Evolutionary conservation across 2,329 filamentous ascomycete genomes (phyloP).

Genomic region (Niveomyces coronatus): DNA sequence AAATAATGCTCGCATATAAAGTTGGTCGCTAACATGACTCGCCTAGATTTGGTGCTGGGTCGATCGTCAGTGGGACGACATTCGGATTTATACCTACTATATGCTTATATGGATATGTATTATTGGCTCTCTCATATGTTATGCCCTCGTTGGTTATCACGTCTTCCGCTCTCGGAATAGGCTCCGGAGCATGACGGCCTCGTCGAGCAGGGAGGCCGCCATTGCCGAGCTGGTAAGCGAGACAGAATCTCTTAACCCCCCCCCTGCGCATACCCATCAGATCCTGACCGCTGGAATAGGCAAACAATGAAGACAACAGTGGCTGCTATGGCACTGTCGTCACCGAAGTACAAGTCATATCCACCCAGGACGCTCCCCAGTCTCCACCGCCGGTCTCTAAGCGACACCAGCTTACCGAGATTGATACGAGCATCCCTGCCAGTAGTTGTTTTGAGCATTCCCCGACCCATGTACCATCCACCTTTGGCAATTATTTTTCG

Average conservation of each 20-base stretch:
- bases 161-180: slow-evolving; percentile 49
- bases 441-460: slow-evolving; percentile 5
- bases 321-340: slow-evolving; percentile 40
- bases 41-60: slow-evolving; percentile 54
- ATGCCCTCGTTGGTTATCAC: slow-evolving; percentile 47
- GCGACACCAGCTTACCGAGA: not conserved
- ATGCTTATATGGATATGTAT: slow-evolving; percentile 52
- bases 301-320: slow-evolving; percentile 15
- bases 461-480: slow-evolving; percentile 11
- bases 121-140: slow-evolving; percentile 42
- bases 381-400: not conserved
- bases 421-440: not conserved
- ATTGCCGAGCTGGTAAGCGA: slow-evolving; percentile 24
- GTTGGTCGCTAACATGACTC: not conserved
- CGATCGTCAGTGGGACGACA: slow-evolving; percentile 38
- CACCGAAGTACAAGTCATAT: slow-evolving; percentile 34
- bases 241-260: not conserved
- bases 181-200: slow-evolving; percentile 39
- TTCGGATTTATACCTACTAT: slow-evolving; percentile 53
- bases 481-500: slow-evolving; percentile 23
- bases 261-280: too few species aligned
- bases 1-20: not conserved
- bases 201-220: slow-evolving; percentile 20
- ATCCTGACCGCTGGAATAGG: not conserved
- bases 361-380: not conserved